Base-by-base conservation (phyloP, 768 basidiomycete species). In the Phanerochaete carnosa region DNA sequence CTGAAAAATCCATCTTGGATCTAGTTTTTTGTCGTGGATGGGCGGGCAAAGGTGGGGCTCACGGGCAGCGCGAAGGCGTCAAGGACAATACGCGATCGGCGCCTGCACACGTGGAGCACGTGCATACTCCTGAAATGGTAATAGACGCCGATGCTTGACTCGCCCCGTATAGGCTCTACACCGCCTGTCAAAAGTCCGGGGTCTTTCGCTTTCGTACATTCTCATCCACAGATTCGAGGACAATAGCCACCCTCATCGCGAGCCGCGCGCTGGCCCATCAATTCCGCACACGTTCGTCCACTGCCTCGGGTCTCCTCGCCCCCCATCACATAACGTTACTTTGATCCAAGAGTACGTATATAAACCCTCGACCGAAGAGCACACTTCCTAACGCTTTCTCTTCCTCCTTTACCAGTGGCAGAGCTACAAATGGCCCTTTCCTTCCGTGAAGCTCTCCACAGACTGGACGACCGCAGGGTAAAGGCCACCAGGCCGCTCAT, bases 401-500 rank as follows among this genome's bases (percentile, higher is more conserved):
- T 39, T 54, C 23, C 29, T 64, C 52, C 43, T 26, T 32, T 58
- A 51, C 60, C 54, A 84, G 80, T 82, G 78, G 68, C 70, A 23
- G 81, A 85, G 64, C 75, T 78, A 62, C 76, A 79, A 62, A 88
- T 88, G 83, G 78, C 87, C 53, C 83, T 92, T 70, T 78, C 90
- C 50, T 88, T 92, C 81, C 86, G 84, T 69, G 89, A 93, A 62
- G 92, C 91, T 45, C 83, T 92, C 55, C 72, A 83, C 62, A 86
- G 89, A 57, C 86, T 97, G 39, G 93, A 95, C 69, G 95, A 98
- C 69, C 81, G 86, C 62, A 80, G 95, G 47, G 94, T 98, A 57
- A 94, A 85, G 71, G 88, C 83, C 16, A 94, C 89, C 19, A 80
- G 94, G 45, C 95, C 95, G 29, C 76, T 98, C 58, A 95, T 98